Percentiles rank a stretch among this genome's conserved stretches.
These are phyloP conservation scores for Allium sativum DNA, from an alignment of 106 monocot genomes.

Conservation along the genomic window DNA sequence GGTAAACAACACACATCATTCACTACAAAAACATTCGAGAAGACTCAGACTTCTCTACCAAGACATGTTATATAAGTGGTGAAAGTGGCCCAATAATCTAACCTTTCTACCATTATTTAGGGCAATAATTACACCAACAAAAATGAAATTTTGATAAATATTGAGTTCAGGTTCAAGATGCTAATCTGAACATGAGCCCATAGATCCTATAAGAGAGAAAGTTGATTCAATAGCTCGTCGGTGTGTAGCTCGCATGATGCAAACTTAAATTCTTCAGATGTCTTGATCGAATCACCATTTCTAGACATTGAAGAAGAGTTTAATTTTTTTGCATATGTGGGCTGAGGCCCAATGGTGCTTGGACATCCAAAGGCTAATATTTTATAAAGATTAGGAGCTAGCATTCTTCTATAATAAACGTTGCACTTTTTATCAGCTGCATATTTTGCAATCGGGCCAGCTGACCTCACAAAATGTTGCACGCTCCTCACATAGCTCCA, in stretches of 20 bases:
- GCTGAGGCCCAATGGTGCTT: not conserved
- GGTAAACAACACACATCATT: no score
- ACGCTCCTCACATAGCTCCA: constrained; percentile 30
- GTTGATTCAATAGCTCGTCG: constrained; percentile 5
- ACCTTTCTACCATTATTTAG: no score
- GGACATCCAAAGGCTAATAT: not conserved
- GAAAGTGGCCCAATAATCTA: no score
- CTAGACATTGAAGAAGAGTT: not conserved
- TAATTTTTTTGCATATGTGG: not conserved
- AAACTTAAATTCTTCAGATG: not conserved
- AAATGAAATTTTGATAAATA: no score
- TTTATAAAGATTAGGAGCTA: not conserved
- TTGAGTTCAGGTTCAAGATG: not conserved
- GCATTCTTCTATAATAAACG: constrained; percentile 7
- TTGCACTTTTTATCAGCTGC: constrained; percentile 17
- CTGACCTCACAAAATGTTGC: constrained; percentile 19
- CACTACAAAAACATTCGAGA: no score
- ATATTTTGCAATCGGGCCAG: constrained; percentile 22
- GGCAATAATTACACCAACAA: no score
- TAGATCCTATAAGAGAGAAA: constrained; percentile 13
- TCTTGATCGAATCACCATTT: no score
- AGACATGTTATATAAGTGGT: no score
- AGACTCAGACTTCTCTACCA: no score
- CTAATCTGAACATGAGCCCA: constrained; percentile 2
- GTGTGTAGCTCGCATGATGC: constrained; percentile 9